These are phyloP conservation scores for Yamadazyma scolyti DNA, from an alignment of 805 yeast genomes.

Conservation along the genomic window DNA sequence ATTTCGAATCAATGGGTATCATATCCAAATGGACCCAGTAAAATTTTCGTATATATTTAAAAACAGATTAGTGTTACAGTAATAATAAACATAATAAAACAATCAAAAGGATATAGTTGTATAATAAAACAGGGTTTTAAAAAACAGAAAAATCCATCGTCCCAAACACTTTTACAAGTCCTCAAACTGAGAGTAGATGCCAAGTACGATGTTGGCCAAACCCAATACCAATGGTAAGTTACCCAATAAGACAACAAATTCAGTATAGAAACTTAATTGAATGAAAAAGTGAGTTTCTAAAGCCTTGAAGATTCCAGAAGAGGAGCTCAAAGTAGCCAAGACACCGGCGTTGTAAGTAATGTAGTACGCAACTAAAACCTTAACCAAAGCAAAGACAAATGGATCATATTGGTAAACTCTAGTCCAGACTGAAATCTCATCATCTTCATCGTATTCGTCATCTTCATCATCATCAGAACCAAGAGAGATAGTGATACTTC, in stretches of 20 bases:
- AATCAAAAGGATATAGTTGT: conserved; percentile 3
- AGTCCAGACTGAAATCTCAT: conserved; percentile 26
- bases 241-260: conserved; percentile 39
- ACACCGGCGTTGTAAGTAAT: conserved; percentile 28
- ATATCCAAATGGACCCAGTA: conserved; percentile 29
- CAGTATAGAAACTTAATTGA: conserved; percentile 36
- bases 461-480: conserved; percentile 10
- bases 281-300: conserved; percentile 27
- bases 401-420: conserved; percentile 51
- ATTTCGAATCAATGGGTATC: conserved; percentile 35
- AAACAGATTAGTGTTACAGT: conserved; percentile 10
- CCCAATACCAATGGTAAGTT: conserved; percentile 45
- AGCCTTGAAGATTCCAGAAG: conserved; percentile 22
- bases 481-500: conserved; percentile 32
- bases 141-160: conserved; percentile 2
- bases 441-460: conserved; percentile 1
- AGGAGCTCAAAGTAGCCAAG: conserved; percentile 22
- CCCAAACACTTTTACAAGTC: conserved; percentile 37
- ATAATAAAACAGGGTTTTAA: neutral
- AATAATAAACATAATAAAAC: conserved; percentile 9
- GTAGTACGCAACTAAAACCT: conserved; percentile 40
- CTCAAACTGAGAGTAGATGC: conserved; percentile 51
- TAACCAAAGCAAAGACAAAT: conserved; percentile 47
- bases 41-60: conserved; percentile 3
- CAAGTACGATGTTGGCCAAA: conserved; percentile 42